Conservation (phyloP, 2,329 filamentous ascomycete species). For the Pyricularia sp. region DNA sequence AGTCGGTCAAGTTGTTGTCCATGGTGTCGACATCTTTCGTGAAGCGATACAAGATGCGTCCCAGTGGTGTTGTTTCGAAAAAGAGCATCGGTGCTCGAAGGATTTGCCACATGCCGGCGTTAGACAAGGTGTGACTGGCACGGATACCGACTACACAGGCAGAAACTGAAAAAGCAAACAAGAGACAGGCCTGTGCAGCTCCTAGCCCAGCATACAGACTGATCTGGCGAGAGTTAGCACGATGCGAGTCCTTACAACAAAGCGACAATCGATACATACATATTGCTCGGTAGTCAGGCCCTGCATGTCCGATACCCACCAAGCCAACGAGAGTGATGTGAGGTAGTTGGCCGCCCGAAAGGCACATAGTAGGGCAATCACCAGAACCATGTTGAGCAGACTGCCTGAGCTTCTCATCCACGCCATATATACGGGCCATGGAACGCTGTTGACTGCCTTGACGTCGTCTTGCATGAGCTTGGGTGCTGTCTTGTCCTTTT, state of each 20-base stretch:
- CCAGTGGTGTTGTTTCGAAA: slow-evolving; percentile 47
- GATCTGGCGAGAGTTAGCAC: neutral
- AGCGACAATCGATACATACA: neutral
- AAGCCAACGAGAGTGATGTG: neutral
- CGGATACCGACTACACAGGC: neutral
- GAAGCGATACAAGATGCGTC: slow-evolving; percentile 61
- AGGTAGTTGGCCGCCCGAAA: neutral
- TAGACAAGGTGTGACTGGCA: neutral
- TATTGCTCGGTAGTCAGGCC: neutral
- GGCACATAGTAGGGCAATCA: neutral
- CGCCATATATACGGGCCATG: neutral
- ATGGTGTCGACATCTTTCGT: slow-evolving; percentile 64
- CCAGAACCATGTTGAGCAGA: neutral
- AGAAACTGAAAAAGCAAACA: neutral
- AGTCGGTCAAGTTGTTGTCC: slow-evolving; percentile 57
- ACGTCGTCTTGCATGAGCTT: neutral
- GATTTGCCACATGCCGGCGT: neutral
- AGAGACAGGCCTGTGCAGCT: neutral
- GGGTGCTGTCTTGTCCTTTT: neutral
- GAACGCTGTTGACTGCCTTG: neutral
- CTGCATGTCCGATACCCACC: neutral
- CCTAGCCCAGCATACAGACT: neutral
- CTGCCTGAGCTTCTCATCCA: neutral
- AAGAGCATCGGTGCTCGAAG: neutral
- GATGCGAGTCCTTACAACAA: neutral